Conservation (phyloP, 75 land plant species). For the Cryptomeria japonica region DNA sequence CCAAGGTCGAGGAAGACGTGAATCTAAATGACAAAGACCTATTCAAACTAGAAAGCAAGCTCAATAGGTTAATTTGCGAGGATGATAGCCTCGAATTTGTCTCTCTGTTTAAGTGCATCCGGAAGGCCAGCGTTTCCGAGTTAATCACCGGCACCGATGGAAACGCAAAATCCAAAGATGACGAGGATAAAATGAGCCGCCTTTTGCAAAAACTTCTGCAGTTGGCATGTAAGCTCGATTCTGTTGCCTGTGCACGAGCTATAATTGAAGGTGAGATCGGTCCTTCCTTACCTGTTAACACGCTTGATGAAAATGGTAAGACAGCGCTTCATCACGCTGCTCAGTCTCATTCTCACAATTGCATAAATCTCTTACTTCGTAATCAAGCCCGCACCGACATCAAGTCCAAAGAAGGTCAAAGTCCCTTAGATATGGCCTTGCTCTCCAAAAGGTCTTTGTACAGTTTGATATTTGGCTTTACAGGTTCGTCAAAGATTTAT, state of each 20-base stretch:
- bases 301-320: slow-evolving; percentile 23
- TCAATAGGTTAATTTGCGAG: neutral
- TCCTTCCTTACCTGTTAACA: slow-evolving; percentile 22
- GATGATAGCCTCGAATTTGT: slow-evolving; percentile 2
- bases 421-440: slow-evolving; percentile 30
- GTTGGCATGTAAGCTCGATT: slow-evolving; percentile 41
- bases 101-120: neutral
- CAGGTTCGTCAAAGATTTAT: neutral
- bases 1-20: neutral
- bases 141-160: neutral
- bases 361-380: slow-evolving; percentile 36
- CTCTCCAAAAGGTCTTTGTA: slow-evolving; percentile 19
- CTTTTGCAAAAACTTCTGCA: slow-evolving; percentile 9
- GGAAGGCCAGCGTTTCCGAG: neutral
- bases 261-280: slow-evolving; percentile 31
- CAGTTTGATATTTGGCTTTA: slow-evolving; percentile 8
- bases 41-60: neutral
- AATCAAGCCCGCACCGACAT: slow-evolving; percentile 44
- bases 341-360: slow-evolving; percentile 27
- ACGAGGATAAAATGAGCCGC: neutral
- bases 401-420: slow-evolving; percentile 33
- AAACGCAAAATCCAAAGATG: neutral
- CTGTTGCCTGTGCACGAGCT: slow-evolving; percentile 39
- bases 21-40: neutral
- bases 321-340: slow-evolving; percentile 50